A percentile compares a stretch with the other conserved stretches of the same genome.
phyloP scores from a whole-genome alignment of 2,329 filamentous ascomycete species.

The Neopestalotiopsis clavispora region DNA sequence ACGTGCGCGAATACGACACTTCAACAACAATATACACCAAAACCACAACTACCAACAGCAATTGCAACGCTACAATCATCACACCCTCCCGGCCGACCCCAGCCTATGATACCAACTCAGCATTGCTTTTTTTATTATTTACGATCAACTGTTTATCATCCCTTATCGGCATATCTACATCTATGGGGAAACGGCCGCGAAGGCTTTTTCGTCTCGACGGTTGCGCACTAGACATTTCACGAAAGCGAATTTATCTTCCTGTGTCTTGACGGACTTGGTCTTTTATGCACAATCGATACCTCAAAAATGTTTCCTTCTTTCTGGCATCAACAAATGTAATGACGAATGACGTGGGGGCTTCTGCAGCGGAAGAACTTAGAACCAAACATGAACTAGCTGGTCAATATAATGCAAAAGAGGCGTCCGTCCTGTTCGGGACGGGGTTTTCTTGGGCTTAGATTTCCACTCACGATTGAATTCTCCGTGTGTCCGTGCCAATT shows the following conservation, averaged over 20 bases:
- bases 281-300: slow-evolving; percentile 34
- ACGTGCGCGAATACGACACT: neutral
- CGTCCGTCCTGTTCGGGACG: neutral
- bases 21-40: neutral
- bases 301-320: slow-evolving; percentile 26
- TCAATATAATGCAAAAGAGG: slow-evolving; percentile 6
- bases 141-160: neutral
- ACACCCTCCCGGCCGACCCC: neutral
- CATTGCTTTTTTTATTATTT: slow-evolving; percentile 1
- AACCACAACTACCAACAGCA: neutral
- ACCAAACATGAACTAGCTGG: neutral
- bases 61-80: neutral
- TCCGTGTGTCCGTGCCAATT: too few species aligned
- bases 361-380: slow-evolving; percentile 21
- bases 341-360: slow-evolving; percentile 18
- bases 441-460: neutral
- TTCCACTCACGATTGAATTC: neutral
- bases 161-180: neutral
- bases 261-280: slow-evolving; percentile 13
- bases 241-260: slow-evolving; percentile 4
- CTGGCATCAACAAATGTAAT: slow-evolving; percentile 25
- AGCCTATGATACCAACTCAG: slow-evolving; percentile 5
- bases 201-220: neutral
- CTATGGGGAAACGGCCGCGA: neutral
- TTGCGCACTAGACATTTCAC: neutral